These are phyloP conservation scores for Fusarium tricinctum DNA, from an alignment of 2,329 filamentous ascomycete species.

Conservation along the genomic window DNA sequence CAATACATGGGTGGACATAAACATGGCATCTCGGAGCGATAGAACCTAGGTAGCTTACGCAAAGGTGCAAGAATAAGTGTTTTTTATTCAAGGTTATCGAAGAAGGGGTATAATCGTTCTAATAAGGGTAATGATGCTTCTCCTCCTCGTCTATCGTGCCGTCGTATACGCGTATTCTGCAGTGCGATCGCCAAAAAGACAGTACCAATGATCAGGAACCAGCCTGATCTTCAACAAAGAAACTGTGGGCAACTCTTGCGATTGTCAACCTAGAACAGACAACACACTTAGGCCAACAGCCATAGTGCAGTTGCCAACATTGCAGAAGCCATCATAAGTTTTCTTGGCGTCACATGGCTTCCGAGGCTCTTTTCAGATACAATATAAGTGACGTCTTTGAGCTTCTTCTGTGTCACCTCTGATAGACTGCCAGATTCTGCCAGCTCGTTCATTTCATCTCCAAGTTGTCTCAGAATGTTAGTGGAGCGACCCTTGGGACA, in stretches of 20 bases:
- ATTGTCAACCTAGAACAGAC: not conserved
- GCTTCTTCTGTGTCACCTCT: constrained; percentile 49
- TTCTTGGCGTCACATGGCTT: constrained; percentile 34
- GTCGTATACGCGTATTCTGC: constrained; percentile 15
- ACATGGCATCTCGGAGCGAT: constrained; percentile 46
- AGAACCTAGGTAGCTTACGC: constrained; percentile 45
- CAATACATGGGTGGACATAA: constrained; percentile 35
- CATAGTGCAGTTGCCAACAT: constrained; percentile 33
- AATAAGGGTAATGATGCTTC: constrained; percentile 20
- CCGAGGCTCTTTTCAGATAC: constrained; percentile 51
- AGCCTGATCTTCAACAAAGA: constrained; percentile 34
- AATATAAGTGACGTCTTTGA: constrained; percentile 55
- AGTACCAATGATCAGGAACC: constrained; percentile 29
- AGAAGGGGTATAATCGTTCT: constrained; percentile 43
- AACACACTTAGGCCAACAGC: constrained; percentile 29
- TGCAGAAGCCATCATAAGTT: constrained; percentile 23
- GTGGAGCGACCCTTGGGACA: constrained; percentile 76
- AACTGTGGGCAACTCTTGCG: not conserved
- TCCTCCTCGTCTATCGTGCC: constrained; percentile 31
- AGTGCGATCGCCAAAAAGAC: constrained; percentile 13
- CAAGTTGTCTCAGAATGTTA: constrained; percentile 68
- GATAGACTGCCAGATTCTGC: constrained; percentile 60
- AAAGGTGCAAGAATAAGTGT: constrained; percentile 46
- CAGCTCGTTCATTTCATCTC: constrained; percentile 63
- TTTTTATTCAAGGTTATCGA: constrained; percentile 45